Base-by-base conservation (phyloP, 2,329 filamentous ascomycete genomes). In the Phialophora macrospora region DNA sequence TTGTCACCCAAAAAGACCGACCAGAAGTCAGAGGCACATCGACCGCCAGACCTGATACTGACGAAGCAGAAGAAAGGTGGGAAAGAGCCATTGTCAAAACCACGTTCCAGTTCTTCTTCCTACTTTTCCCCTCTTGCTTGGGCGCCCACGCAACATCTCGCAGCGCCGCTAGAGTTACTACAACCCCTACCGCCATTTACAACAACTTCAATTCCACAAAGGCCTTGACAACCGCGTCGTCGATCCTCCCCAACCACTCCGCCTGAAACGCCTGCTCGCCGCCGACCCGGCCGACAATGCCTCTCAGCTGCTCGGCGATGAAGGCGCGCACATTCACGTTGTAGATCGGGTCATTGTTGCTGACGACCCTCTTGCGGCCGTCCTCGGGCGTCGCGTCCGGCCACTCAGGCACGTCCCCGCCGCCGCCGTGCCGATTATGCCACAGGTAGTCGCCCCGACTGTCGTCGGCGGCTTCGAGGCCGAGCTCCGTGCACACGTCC, bases 301-400 rank as follows among this genome's bases (percentile, higher is more conserved):
- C 74, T 17, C 76, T 77, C 41, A 83, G 67, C 44, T 75, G 76
- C 55, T 80, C 76, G 1, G 77, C 75, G 11, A 83, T 74, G 67
- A 80, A 82, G 11, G 77, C 74, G n/a, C 79, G 76, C 30, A 81
- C 77, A 51, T 81, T 80, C 57, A 81, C 74, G 17, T 76, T 77
- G 62, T 81, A 79, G 14, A 81, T 75, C 9, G 77, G 73, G 64
- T 83, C 80, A 6, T 74, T 71, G 46, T 74, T 74, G 26, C 77
- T 77, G 76, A 80, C 77, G 48, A 77, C 72, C 7, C 77, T 74
- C 48, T 77, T 77, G 20, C 80, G 77, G 24, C 70, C 72, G 44
- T 75, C 78, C 71, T 82, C 80, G 2, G 81, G 79, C 2, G 76
- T 75, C 38, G 79, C 77, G 24, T 75, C 74, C 7, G 73, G 74